Percentiles rank a stretch among this genome's conserved stretches.
Evolutionary conservation across 2,329 filamentous ascomycete species (phyloP).

Genomic region (Colletotrichum lini): DNA sequence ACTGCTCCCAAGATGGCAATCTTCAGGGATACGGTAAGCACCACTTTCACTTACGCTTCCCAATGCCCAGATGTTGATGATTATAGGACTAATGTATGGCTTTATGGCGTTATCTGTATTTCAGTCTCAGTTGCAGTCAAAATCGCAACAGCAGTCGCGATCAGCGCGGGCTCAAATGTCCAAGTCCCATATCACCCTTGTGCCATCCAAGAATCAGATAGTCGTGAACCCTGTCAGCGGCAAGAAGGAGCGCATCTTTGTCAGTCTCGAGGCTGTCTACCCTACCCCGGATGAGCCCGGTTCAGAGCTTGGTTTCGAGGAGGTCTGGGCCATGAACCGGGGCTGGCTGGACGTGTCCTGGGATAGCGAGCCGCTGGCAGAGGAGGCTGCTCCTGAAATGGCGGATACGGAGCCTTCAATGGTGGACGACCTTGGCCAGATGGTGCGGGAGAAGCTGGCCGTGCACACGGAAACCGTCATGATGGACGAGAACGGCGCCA

Average conservation of each 20-base stretch:
- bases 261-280: constrained; percentile 88
- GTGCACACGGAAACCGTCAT: constrained; percentile 61
- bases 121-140: constrained; percentile 58
- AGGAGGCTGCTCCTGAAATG: constrained; percentile 29
- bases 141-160: constrained; percentile 48
- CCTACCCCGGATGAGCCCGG: constrained; percentile 79
- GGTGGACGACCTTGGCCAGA: constrained; percentile 43
- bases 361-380: constrained; percentile 51
- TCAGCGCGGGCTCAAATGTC: constrained; percentile 70
- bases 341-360: constrained; percentile 77
- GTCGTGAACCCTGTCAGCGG: constrained; percentile 87
- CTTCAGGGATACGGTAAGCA: constrained; percentile 95
- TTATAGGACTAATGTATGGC: constrained; percentile 90
- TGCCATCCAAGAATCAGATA: constrained; percentile 82
- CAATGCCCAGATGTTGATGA: constrained; percentile 83
- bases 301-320: constrained; percentile 90
- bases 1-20: constrained; percentile 86
- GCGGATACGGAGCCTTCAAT: constrained; percentile 34
- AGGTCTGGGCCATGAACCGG: constrained; percentile 83
- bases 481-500: constrained; percentile 73
- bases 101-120: constrained; percentile 66
- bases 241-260: constrained; percentile 87
- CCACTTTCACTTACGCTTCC: constrained; percentile 51
- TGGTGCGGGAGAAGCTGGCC: constrained; percentile 55
- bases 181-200: constrained; percentile 74